Base-by-base conservation (phyloP, 1,139 yeast genomes). In the Saccharomyces pastorianus region DNA sequence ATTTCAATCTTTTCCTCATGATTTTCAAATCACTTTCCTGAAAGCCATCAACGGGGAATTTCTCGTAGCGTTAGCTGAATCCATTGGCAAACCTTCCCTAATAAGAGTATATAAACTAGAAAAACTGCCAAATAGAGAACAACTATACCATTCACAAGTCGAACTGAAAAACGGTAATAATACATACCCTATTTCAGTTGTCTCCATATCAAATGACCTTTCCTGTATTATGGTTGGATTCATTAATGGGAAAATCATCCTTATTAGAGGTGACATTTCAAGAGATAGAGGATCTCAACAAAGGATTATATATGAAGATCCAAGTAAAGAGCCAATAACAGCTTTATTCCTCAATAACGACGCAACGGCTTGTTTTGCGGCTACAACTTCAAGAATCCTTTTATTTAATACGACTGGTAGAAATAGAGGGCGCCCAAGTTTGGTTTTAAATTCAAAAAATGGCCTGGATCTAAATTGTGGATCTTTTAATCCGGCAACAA, bases 241-340 rank as follows among this genome's bases (percentile, higher is more conserved):
- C 66, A 85, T 95, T 23, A 88, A 90, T 68, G 99, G 99, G 6
- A 78, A 83, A 28, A 93, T 91, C 2, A 74, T 91, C 6, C 73
- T 91, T 3, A 81, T 91, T 0, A 72, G 98, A 58, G 99, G 99
- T 6, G 99, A 93, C 68, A 71, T 95, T 48, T 64, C 88, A 2
- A 81, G 93, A 61, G 99, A 95, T 65, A 73, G 96, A 56, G 99
- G 99, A 0, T 83, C 96, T 4, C 81, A 93, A 59, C 98, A 91
- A 65, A 74, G 98, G 38, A 70, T 85, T 0, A 82, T 91, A 0
- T 88, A 83, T 64, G 88, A 85, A 59, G 71, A 67, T 53, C 50
- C 60, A 4, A 78, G 83, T 17, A 71, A 73, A 28, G 95, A 88
- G 52, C 96, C 98, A 0, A 78, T 95, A 27, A 91, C 99, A 0